Evolutionary conservation across 2,329 filamentous ascomycete genomes (phyloP).

Genomic region (Claviceps sp.): DNA sequence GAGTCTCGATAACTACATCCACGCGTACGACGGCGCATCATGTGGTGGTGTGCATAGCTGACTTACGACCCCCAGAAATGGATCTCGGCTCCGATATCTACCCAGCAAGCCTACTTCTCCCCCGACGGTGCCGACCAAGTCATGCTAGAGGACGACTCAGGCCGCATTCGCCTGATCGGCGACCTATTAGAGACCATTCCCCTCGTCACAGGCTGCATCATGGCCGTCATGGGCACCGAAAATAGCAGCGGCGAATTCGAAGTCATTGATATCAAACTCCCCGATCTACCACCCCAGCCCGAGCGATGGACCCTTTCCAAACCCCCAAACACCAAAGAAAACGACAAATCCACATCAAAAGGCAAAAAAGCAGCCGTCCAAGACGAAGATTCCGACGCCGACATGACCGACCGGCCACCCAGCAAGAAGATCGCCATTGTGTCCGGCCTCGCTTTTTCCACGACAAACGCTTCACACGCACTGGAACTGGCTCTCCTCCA

Average conservation of each 20-base stretch:
- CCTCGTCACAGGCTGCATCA: slow-evolving; percentile 83
- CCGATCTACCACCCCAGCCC: slow-evolving; percentile 73
- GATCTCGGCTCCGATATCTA: slow-evolving; percentile 68
- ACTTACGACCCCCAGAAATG: slow-evolving; percentile 49
- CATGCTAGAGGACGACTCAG: slow-evolving; percentile 93
- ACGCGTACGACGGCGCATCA: too few species aligned
- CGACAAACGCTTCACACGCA: slow-evolving; percentile 56
- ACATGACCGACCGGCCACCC: slow-evolving; percentile 41
- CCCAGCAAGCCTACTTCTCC: slow-evolving; percentile 63
- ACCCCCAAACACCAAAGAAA: slow-evolving; percentile 16
- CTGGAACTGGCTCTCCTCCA: slow-evolving; percentile 64
- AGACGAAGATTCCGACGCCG: slow-evolving; percentile 24
- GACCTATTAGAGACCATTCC: slow-evolving; percentile 51
- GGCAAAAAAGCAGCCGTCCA: slow-evolving; percentile 8
- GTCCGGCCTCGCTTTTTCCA: slow-evolving; percentile 76
- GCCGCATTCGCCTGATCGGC: slow-evolving; percentile 69
- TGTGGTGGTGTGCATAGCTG: background rate
- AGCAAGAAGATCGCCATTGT: slow-evolving; percentile 63
- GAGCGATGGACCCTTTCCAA: slow-evolving; percentile 62
- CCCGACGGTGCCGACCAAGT: slow-evolving; percentile 48
- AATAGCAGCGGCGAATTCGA: slow-evolving; percentile 87
- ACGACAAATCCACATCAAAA: background rate
- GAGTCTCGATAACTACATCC: slow-evolving; percentile 13
- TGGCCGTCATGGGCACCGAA: slow-evolving; percentile 91
- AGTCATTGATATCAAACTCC: slow-evolving; percentile 77